Base-by-base conservation (phyloP, 768 basidiomycete genomes). In the Russula foetens region DNA sequence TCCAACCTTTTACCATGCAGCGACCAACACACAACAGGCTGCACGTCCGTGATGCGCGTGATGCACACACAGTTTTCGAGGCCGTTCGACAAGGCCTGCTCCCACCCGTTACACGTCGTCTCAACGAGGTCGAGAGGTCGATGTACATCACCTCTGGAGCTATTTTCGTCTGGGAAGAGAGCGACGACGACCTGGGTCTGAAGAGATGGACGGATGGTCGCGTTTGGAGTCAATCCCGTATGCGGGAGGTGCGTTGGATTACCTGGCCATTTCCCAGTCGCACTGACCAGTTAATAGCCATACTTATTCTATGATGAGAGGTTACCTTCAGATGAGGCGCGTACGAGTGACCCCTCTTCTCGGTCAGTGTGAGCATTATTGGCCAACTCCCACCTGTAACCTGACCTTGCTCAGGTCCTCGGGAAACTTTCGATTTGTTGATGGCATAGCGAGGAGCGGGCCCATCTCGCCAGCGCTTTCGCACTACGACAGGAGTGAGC, bases 171-270 rank as follows among this genome's bases (percentile, higher is more conserved):
- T 87, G 85, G 85, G 79, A 83, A 67, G 84, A 87, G 70, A 79
- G 79, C 63, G 84, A 85, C 51, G 83, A 85, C 62, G 84, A 85
- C 51, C 76, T 76, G 52, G 84, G 84, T 12, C 71, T 86, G 52
- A 84, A 84, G 68, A 74, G 85, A 63, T 86, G 84, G 84, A 87
- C 85, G 51, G 85, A 87, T 73, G 84, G 84, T 24, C 80, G 84
- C 35, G 76, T 84, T 45, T 85, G 84, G 84, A 83, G 83, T 53
- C 83, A 84, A 69, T 84, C 82, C 56, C 77, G 84, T 47, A 84
- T 85, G 81, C 75, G 83, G 64, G 83, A 83, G 75, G 81, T 81
- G 47, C 59, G 66, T 54, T 46, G 38, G 31, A 52, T 54, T 21
- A 47, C 45, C 38, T 55, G 28, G 23, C 26, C 46, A 31, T 41